Base-by-base conservation (phyloP, 139 green algal genomes). In the Haematococcus lacustris region DNA sequence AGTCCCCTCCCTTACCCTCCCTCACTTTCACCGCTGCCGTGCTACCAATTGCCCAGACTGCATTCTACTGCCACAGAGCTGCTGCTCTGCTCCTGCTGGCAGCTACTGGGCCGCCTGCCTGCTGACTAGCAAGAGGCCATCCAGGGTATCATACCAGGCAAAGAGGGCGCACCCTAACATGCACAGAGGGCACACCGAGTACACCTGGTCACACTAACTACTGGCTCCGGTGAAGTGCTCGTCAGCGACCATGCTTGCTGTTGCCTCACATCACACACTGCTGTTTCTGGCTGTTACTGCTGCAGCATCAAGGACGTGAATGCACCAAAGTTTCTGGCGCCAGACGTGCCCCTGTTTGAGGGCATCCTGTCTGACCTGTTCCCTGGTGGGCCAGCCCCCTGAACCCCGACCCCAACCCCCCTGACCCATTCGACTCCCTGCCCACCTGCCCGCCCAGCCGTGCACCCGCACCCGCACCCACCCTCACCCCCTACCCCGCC, bases 261-360 rank as follows among this genome's bases (percentile, higher is more conserved):
- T 57, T 21, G 47, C 13, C 13, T 21, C 47, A 57, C 47, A 57
- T 13, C 21, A 57, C 21, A 57, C 21, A 21, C 47, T 28, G 47
- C 47, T 57, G 47, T 57, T 28, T 57, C 47, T 57, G 47, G 47
- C 47, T 57, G 47, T 57, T 57, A 13, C 13, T 28, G 13, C 13
- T 57, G 47, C 47, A 57, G n/a, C 64, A 82, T 94, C 72, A 78
- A 82, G 73, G 89, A 94, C 62, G 89, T 94, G 7, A 94, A 94
- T 75, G 77, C 83, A 35, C 89, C 89, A 41, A 94, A 94, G 86
- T 94, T 94, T 79, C 77, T 94, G 71, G 86, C 83, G 28, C 89
- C 86, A 37, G 89, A 94, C 70, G 76, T 94, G 39, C 89, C 89
- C 17, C 72, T 94, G 40, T 94, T 94, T 63, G 75, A 89, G 33